These are phyloP conservation scores for Naganishia kalamii DNA, from an alignment of 768 basidiomycete genomes.

Conservation along the genomic window DNA sequence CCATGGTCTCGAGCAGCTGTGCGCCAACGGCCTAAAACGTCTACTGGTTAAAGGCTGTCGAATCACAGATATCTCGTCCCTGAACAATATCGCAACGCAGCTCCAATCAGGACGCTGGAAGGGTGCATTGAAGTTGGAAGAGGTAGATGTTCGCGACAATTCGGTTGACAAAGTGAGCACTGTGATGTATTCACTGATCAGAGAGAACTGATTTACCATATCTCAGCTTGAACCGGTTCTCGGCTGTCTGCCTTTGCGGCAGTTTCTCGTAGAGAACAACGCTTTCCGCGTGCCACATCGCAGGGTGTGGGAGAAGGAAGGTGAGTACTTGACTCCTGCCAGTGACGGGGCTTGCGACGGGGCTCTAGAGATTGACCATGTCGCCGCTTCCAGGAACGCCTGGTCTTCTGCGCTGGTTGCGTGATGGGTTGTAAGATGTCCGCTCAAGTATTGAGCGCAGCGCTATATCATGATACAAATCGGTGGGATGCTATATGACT, in stretches of 20 bases:
- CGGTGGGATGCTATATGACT: too few species aligned
- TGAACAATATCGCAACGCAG: slow-evolving; percentile 15
- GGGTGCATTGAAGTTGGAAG: slow-evolving; percentile 6
- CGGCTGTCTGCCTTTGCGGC: slow-evolving; percentile 25
- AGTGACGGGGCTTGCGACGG: too few species aligned
- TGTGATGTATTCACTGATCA: not conserved
- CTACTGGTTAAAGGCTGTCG: slow-evolving; percentile 7
- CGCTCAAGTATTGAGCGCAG: too few species aligned
- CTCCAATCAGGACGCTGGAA: not conserved
- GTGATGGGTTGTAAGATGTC: not conserved
- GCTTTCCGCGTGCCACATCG: slow-evolving; percentile 25
- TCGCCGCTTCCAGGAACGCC: too few species aligned
- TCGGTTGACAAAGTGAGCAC: slow-evolving; percentile 8
- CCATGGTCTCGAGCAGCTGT: slow-evolving; percentile 5
- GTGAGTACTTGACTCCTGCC: slow-evolving; percentile 8
- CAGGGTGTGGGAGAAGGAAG: slow-evolving; percentile 28
- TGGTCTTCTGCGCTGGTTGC: not conserved
- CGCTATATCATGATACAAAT: too few species aligned
- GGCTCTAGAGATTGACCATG: too few species aligned
- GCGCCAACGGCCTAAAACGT: slow-evolving; percentile 15
- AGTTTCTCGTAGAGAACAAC: slow-evolving; percentile 29
- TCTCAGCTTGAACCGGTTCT: slow-evolving; percentile 20
- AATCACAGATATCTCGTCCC: slow-evolving; percentile 2
- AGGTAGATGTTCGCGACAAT: slow-evolving; percentile 26
- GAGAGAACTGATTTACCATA: not conserved